phyloP scores from a whole-genome alignment of 129 eudicot genomes.

The Tanacetum coccineum region DNA sequence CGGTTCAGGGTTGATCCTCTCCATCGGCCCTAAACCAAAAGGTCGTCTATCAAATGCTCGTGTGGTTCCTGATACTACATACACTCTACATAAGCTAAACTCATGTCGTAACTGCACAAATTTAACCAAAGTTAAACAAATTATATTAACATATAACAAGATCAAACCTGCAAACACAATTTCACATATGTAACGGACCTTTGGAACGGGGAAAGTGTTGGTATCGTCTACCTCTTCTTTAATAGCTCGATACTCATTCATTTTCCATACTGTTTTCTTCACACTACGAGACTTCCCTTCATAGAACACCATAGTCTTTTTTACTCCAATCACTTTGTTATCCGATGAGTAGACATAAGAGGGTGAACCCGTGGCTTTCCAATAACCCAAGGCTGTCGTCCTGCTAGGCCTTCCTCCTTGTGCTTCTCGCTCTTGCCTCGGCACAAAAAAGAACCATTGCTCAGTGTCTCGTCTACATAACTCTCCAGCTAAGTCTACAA shows the following conservation, averaged over 20 bases:
- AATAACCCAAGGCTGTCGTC: conserved; percentile 61
- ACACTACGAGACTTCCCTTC: conserved; percentile 67
- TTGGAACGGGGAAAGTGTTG: conserved; percentile 29
- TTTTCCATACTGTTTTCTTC: conserved; percentile 72
- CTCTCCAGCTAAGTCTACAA: conserved; percentile 50
- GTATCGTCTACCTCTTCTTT: conserved; percentile 27
- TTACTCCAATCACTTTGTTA: conserved; percentile 57
- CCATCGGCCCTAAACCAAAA: conserved; percentile 11
- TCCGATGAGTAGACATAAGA: conserved; percentile 56
- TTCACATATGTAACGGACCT: conserved; percentile 26
- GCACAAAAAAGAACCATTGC: conserved; percentile 86
- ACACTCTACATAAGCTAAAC: conserved; percentile 58
- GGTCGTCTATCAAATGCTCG: conserved; percentile 79
- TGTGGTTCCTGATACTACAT: conserved; percentile 56
- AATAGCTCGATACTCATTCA: conserved; percentile 79
- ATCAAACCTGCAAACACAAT: background rate
- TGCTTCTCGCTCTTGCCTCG: conserved; percentile 70
- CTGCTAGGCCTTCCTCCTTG: conserved; percentile 83
- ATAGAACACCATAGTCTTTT: conserved; percentile 83
- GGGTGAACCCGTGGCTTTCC: conserved; percentile 95
- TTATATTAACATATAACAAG: background rate
- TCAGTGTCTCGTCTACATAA: conserved; percentile 56
- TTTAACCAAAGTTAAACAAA: background rate
- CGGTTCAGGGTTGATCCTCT: background rate
- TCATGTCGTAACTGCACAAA: conserved; percentile 63